These are phyloP conservation scores for Geotrichum citri-aurantii DNA, from an alignment of 1,139 yeast genomes.

Conservation along the genomic window DNA sequence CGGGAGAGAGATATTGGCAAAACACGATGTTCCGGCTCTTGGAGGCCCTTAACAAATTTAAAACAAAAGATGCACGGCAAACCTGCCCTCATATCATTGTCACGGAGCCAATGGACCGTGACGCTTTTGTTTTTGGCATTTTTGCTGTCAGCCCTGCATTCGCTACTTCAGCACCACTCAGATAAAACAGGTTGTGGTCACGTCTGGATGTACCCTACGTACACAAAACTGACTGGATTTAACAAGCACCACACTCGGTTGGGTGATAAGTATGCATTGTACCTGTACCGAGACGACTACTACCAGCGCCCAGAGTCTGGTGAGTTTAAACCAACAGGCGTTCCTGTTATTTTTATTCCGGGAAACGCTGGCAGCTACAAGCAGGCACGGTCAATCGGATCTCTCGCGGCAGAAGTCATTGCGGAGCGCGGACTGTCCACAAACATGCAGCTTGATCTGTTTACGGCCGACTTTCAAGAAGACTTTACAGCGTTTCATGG, in stretches of 20 bases:
- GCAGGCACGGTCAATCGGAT: slow-evolving; percentile 89
- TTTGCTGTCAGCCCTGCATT: slow-evolving; percentile 14
- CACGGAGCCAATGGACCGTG: slow-evolving; percentile 5
- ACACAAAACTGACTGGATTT: slow-evolving; percentile 53
- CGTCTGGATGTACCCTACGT: slow-evolving; percentile 24
- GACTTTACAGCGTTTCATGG: slow-evolving; percentile 98
- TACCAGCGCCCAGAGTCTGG: slow-evolving; percentile 35
- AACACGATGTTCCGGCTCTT: not conserved
- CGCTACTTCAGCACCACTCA: slow-evolving; percentile 16
- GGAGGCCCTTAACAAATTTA: not conserved
- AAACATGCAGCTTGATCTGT: slow-evolving; percentile 52
- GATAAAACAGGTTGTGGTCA: slow-evolving; percentile 21
- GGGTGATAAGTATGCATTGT: slow-evolving; percentile 75
- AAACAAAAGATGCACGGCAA: slow-evolving; percentile 2
- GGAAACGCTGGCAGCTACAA: slow-evolving; percentile 95
- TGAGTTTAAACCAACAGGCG: slow-evolving; percentile 50
- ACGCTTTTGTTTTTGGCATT: slow-evolving; percentile 1
- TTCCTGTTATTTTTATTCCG: slow-evolving; percentile 88
- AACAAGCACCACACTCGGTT: slow-evolving; percentile 64
- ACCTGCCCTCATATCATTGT: not conserved
- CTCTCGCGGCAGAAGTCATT: slow-evolving; percentile 42
- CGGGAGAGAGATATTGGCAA: not conserved
- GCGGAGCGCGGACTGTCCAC: slow-evolving; percentile 6
- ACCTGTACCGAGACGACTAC: slow-evolving; percentile 64
- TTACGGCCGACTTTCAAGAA: slow-evolving; percentile 89